These are phyloP conservation scores for Colletotrichum lentis DNA, from an alignment of 2,329 filamentous ascomycete genomes.

Conservation along the genomic window DNA sequence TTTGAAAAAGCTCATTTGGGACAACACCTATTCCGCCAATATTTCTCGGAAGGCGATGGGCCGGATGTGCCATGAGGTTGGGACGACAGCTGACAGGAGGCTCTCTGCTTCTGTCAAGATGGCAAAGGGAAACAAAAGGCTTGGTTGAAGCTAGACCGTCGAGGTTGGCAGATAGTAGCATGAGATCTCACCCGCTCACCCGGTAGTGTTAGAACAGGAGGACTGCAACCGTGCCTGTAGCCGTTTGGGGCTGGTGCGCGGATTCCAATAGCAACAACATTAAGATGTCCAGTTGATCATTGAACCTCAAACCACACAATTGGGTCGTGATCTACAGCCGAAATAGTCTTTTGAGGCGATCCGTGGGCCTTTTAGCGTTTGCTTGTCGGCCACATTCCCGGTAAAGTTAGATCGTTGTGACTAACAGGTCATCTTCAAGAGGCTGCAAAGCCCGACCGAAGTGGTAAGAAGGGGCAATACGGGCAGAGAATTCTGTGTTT, in stretches of 20 bases:
- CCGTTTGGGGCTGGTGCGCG: background rate
- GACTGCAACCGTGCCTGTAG: constrained; percentile 15
- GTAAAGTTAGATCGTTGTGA: background rate
- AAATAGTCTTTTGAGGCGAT: constrained; percentile 1
- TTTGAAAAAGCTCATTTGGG: constrained; percentile 28
- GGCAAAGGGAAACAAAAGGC: constrained; percentile 1
- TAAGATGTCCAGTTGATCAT: constrained; percentile 6
- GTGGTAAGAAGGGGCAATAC: background rate
- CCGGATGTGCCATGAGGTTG: constrained; percentile 18
- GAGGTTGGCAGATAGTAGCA: background rate
- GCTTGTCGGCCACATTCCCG: background rate
- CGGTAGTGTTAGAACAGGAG: background rate
- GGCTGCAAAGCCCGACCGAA: too few species aligned
- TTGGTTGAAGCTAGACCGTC: background rate
- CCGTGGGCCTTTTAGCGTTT: background rate
- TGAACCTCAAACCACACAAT: constrained; percentile 15
- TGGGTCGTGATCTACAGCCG: constrained; percentile 11
- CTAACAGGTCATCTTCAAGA: background rate
- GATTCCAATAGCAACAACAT: background rate
- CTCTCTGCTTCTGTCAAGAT: constrained; percentile 3
- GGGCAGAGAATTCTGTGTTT: background rate
- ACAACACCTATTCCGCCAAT: constrained; percentile 1
- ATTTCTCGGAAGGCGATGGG: constrained; percentile 18
- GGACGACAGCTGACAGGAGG: constrained; percentile 34
- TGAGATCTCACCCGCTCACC: background rate